phyloP scores from a whole-genome alignment of 164 flowering plant species.

The Aristolochia contorta region DNA sequence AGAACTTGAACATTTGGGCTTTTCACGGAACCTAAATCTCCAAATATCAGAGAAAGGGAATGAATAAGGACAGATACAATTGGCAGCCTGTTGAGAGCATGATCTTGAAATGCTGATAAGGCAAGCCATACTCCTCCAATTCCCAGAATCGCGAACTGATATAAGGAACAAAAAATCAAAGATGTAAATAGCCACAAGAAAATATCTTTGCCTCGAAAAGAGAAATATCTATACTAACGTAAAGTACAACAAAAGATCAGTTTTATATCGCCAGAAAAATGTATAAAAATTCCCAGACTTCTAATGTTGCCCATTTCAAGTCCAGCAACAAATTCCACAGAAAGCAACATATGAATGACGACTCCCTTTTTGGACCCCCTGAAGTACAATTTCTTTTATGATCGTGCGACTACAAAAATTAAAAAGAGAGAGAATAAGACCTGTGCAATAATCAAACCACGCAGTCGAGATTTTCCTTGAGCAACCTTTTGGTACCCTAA shows the following conservation, averaged over 20 bases:
- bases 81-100: constrained; percentile 19
- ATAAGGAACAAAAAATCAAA: not conserved
- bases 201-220: not conserved
- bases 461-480: constrained; percentile 51
- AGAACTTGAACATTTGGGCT: not conserved
- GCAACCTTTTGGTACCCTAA: constrained; percentile 78
- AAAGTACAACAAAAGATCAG: not conserved
- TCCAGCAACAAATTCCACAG: not conserved
- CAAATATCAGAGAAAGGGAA: constrained; percentile 36
- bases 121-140: constrained; percentile 18
- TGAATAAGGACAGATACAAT: constrained; percentile 22
- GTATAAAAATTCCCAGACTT: not conserved
- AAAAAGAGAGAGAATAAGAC: constrained; percentile 16
- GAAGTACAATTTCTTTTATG: not conserved
- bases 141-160: constrained; percentile 40
- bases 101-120: constrained; percentile 15
- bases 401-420: not conserved
- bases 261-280: not conserved
- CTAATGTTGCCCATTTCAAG: not conserved
- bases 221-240: not conserved
- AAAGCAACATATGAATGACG: not conserved
- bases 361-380: not conserved
- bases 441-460: constrained; percentile 37
- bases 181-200: not conserved
- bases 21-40: constrained; percentile 46